Evolutionary conservation across 495 filamentous ascomycete species (phyloP), one percentile per base, ranked within the genome.

Genomic region (Filosporella fistucella): DNA sequence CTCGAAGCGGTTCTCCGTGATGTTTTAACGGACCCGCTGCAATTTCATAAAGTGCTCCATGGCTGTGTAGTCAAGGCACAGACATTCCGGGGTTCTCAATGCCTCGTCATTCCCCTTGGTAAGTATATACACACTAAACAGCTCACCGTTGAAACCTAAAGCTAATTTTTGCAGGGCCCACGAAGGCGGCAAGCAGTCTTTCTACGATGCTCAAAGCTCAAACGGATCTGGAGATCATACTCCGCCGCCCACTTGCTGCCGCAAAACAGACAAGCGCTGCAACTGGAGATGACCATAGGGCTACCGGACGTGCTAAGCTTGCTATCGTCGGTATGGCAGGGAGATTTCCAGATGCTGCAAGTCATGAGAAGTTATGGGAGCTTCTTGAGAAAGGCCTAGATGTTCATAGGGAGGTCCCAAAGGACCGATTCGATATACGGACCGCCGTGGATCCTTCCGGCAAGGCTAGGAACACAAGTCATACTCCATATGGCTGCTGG

Each of bases 41-140:
- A 42, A 47, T 81, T 84, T 62, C 68, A 74, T 46, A 77, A 77
- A 47, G 69, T 81, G 2, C 62, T 84, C 5, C 68, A 75, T 30
- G 71, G 76, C 6, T 82, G 78, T 49, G 51, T 69, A 16, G 66
- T 64, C 20, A 57, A 57, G 21, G 69, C 66, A 22, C 60, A 59
- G 34, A 45, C 59, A 24, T 67, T 67, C 40, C 47, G 60, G n/a
- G 65, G 62, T 29, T 51, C 64, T 11, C 63, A 52, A 35, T 77
- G 76, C n/a, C n/a, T n/a, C n/a, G n/a, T n/a, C n/a, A n/a, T n/a
- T n/a, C n/a, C n/a, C n/a, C 54, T 62, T 70, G n/a, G 45, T 57
- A 11, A 52, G 40, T 28, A 24, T 45, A 41, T 49, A 51, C 22
- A 45, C 49, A 14, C 50, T 26, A 26, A 43, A 13, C 1, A 29